Evolutionary conservation across 169 alveolate genomes (phyloP), one percentile per base, ranked within the genome.

Genomic region (Haemoproteus tartakovskyi): DNA sequence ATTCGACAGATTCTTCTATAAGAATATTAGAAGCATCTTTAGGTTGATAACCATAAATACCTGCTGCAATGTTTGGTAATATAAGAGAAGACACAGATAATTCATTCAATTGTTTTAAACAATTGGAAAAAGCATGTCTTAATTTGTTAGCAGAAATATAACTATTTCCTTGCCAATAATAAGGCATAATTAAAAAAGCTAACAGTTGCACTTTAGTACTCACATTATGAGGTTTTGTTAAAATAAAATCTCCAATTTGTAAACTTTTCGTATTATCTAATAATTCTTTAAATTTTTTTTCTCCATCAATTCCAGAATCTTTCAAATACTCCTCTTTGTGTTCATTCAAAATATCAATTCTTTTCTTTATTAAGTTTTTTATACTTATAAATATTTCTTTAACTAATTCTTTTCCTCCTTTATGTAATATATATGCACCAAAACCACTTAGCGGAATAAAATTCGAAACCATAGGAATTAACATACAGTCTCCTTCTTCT

Each of bases 161-260:
- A 45, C 40, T 27, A 74, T 74, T 74, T 18, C 84, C 84, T 45
- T 74, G 84, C 84, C 84, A 74, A 24, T 22, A 56, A 74, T 56
- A 74, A 8, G 84, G 84, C 84, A 74, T 74, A 29, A 74, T 74
- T 45, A 74, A 56, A 74, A 74, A 74, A 21, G 84, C 84, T 36
- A 74, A 27, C 24, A 74, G 51, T 57, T 74, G 43, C 22, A 74
- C 84, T 57, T 74, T 74, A 14, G 45, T 45, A 46, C 84, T 74
- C 30, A 74, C 84, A 37, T 21, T 56, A 33, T 74, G 30, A 22
- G 84, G 78, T 48, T 74, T 74, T 21, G 63, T 43, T 37, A 74
- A 16, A 45, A 74, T 74, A 16, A 74, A 11, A 37, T 74, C 84
- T 19, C 84, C 84, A 30, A 37, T 60, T 74, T 74, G 84, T 57